These are phyloP conservation scores for Polygonum aviculare DNA, from an alignment of 148 eudicot genomes.

Conservation along the genomic window DNA sequence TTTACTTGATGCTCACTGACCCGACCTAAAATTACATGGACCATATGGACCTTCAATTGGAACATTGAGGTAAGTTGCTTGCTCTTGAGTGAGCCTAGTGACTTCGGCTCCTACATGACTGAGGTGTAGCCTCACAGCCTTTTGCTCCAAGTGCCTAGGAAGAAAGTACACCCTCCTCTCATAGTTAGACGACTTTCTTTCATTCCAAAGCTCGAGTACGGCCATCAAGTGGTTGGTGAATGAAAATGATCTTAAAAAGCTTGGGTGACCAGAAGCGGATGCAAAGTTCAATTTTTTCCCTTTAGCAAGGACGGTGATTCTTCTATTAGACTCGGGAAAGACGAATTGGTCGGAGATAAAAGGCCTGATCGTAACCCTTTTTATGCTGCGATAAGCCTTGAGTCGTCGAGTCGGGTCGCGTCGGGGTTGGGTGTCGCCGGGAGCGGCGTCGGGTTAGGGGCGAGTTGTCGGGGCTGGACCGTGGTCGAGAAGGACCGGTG, in stretches of 20 bases:
- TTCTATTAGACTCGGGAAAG: slow-evolving; percentile 69
- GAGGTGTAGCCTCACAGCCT: not conserved
- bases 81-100: not conserved
- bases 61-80: not conserved
- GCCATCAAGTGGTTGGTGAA: no score
- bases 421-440: no score
- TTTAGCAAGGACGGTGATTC: slow-evolving; percentile 77
- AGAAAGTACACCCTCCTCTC: slow-evolving; percentile 75
- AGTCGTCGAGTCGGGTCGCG: no score
- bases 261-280: slow-evolving; percentile 42
- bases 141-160: slow-evolving; percentile 12
- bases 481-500: no score
- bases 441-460: no score
- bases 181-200: slow-evolving; percentile 41
- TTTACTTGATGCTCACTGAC: not conserved
- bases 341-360: slow-evolving; percentile 70
- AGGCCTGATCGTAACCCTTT: slow-evolving; percentile 20
- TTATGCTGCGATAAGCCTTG: slow-evolving; percentile 70
- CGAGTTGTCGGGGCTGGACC: no score
- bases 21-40: slow-evolving; percentile 21
- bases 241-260: no score
- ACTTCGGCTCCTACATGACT: not conserved
- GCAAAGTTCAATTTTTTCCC: slow-evolving; percentile 95
- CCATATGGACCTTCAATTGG: slow-evolving; percentile 15
- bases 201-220: no score